Conservation (phyloP, 352 stramenopile genomes). For the Pythium rhizo-oryzae region DNA sequence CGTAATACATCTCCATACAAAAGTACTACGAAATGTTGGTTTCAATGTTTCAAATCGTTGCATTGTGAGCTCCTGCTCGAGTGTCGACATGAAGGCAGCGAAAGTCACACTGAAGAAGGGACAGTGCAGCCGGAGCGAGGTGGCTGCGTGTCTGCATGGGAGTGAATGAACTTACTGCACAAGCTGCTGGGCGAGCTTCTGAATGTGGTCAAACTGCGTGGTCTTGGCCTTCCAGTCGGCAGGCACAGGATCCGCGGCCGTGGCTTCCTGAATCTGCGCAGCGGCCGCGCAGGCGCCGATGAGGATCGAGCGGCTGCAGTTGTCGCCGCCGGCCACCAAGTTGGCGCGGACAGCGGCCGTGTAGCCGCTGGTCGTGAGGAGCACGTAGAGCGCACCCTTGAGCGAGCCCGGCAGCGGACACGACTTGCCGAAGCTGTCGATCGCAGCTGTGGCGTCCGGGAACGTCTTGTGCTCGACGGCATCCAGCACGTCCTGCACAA, state of each 20-base stretch:
- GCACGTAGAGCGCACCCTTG: constrained; percentile 58
- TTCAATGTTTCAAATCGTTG: too few relatives aligned
- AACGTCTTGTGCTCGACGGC: constrained; percentile 46
- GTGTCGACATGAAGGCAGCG: too few relatives aligned
- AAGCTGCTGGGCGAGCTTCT: constrained; percentile 45
- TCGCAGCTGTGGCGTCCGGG: constrained; percentile 43
- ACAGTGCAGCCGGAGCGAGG: too few relatives aligned
- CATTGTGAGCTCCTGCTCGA: too few relatives aligned
- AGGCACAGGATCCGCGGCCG: constrained; percentile 32
- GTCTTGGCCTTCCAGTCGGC: constrained; percentile 58
- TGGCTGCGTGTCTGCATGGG: too few relatives aligned
- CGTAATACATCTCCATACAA: too few relatives aligned
- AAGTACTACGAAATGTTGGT: too few relatives aligned
- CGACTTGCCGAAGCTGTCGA: constrained; percentile 59
- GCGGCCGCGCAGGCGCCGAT: constrained; percentile 58
- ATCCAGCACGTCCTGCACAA: constrained; percentile 51
- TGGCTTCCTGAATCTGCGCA: constrained; percentile 22
- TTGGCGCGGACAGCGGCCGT: constrained; percentile 56
- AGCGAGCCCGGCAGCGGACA: constrained; percentile 59
- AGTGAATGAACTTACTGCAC: constrained; percentile 22
- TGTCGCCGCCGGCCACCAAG: constrained; percentile 64
- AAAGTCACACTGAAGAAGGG: too few relatives aligned
- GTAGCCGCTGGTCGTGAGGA: constrained; percentile 50
- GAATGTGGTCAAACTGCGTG: constrained; percentile 39
- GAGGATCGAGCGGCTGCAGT: constrained; percentile 69